Conservation (phyloP, 1,284 basidiomycete species). For the Moniliophthora roreri region DNA sequence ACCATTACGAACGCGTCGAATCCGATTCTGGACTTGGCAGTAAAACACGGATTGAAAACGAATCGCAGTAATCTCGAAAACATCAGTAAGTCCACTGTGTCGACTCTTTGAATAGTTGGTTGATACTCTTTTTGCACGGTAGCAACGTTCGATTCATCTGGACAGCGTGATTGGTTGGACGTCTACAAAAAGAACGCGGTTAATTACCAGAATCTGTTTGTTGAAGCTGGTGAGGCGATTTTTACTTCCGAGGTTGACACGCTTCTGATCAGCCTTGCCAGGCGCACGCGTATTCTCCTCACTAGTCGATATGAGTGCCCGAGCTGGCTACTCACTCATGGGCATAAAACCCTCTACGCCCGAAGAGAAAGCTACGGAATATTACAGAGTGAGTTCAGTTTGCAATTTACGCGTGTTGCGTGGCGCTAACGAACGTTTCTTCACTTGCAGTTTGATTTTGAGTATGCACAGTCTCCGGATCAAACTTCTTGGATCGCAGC, state of each 20-base stretch:
- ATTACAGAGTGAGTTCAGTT: slow-evolving; percentile 52
- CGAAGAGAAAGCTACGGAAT: slow-evolving; percentile 51
- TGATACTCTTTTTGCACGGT: slow-evolving; percentile 21
- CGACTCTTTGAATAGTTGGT: neutral
- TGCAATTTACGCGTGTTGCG: too few species aligned
- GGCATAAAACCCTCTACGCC: slow-evolving; percentile 42
- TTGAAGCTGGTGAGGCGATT: slow-evolving; percentile 33
- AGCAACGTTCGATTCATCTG: slow-evolving; percentile 52
- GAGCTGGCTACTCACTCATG: slow-evolving; percentile 47
- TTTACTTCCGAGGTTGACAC: too few species aligned
- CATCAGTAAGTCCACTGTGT: slow-evolving; percentile 40
- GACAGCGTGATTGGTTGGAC: slow-evolving; percentile 45
- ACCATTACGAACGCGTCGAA: slow-evolving; percentile 50
- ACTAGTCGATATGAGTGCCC: slow-evolving; percentile 48
- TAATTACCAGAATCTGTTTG: slow-evolving; percentile 40
- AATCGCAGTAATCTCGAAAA: slow-evolving; percentile 44
- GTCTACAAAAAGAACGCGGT: slow-evolving; percentile 40
- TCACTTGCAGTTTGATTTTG: slow-evolving; percentile 29
- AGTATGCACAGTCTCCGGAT: slow-evolving; percentile 54
- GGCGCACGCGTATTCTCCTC: slow-evolving; percentile 32
- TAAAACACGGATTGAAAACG: slow-evolving; percentile 54
- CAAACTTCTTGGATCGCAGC: slow-evolving; percentile 63
- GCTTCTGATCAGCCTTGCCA: too few species aligned
- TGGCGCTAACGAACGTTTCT: too few species aligned
- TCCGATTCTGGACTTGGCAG: slow-evolving; percentile 58